A percentile compares a stretch with the other conserved stretches of the same genome.
Evolutionary conservation across 768 basidiomycete species (phyloP).

Genomic region (Lentinula sp.): DNA sequence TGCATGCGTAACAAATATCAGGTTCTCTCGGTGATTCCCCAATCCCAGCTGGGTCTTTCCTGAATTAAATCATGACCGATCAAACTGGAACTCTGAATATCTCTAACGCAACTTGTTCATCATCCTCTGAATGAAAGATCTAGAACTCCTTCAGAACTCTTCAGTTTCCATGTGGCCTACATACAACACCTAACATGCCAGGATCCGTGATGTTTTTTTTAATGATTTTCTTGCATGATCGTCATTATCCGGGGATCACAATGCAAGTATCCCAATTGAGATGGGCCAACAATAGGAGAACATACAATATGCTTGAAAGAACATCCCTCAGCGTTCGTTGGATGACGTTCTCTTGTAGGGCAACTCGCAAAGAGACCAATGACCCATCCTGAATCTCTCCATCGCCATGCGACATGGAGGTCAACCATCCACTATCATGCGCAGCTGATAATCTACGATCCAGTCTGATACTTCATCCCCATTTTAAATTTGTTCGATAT

Average conservation of each 20-base stretch:
- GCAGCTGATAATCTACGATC: neutral
- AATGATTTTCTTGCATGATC: neutral
- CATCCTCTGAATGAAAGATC: neutral
- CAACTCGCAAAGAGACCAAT: too few species aligned
- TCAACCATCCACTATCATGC: neutral
- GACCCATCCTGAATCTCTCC: too few species aligned
- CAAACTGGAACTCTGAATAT: neutral
- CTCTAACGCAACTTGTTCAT: neutral
- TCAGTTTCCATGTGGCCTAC: neutral
- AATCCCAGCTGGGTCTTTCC: neutral
- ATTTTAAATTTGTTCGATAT: neutral
- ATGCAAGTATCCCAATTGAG: neutral
- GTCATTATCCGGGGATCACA: neutral
- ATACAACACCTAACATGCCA: too few species aligned
- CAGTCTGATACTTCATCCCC: neutral
- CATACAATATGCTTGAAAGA: too few species aligned
- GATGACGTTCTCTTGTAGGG: too few species aligned
- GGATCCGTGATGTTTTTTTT: neutral
- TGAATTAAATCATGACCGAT: neutral
- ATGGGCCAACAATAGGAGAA: too few species aligned
- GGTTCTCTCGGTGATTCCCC: neutral
- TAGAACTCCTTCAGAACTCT: neutral
- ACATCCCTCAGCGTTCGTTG: too few species aligned
- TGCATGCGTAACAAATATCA: neutral
- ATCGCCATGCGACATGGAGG: too few species aligned